Evolutionary conservation across 257 asterid genomes (phyloP).

Genomic region (Gentiana macrophylla): DNA sequence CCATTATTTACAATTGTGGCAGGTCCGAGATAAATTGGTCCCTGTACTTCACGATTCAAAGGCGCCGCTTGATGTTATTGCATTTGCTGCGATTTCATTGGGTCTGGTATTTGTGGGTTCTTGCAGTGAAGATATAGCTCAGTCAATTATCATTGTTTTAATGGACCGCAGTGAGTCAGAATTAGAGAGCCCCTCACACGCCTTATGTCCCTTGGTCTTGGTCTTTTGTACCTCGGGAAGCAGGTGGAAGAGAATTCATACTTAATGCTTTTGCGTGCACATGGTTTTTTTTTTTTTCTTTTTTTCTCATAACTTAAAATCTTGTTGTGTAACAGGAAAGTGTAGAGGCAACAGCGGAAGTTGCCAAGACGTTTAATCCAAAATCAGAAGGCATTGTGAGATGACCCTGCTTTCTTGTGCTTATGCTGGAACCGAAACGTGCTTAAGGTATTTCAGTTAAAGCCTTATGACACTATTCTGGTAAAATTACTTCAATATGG

Average conservation of each 20-base stretch:
- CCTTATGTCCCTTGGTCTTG: constrained; percentile 85
- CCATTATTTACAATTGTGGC: constrained; percentile 3
- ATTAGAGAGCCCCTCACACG: constrained; percentile 75
- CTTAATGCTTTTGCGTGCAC: too few relatives aligned
- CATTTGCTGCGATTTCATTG: constrained; percentile 80
- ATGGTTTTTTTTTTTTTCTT: neutral
- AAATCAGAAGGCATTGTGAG: constrained; percentile 73
- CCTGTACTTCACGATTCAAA: constrained; percentile 68
- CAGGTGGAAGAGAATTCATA: constrained; percentile 36
- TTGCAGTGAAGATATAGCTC: constrained; percentile 87
- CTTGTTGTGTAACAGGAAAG: constrained; percentile 39
- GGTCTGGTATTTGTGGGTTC: constrained; percentile 90
- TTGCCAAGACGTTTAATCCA: constrained; percentile 72
- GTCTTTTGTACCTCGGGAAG: constrained; percentile 89
- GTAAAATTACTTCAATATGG: constrained; percentile 2
- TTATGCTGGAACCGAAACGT: constrained; percentile 94
- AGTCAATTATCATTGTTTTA: constrained; percentile 69
- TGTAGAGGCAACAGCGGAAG: constrained; percentile 89
- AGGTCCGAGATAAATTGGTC: constrained; percentile 55
- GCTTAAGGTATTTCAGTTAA: constrained; percentile 45
- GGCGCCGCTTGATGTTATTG: constrained; percentile 77
- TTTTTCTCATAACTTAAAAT: neutral
- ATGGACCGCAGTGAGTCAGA: constrained; percentile 90
- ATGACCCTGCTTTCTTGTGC: constrained; percentile 93
- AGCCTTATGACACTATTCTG: neutral